Percentiles rank a stretch among this genome's conserved stretches.
Evolutionary conservation across 495 filamentous ascomycete genomes (phyloP).

Genomic region (Glutinoglossum americanum): DNA sequence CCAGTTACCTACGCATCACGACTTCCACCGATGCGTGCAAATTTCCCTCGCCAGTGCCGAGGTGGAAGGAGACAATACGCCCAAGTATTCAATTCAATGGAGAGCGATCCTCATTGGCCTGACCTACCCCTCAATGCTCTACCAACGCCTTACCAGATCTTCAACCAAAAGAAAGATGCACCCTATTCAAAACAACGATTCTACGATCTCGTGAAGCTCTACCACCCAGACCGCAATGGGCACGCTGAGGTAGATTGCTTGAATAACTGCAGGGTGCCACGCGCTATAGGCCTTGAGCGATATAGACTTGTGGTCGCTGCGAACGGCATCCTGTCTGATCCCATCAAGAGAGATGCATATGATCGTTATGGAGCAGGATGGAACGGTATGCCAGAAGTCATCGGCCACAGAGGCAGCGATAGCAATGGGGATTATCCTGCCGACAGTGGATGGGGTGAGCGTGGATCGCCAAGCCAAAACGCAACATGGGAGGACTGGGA

Average conservation of each 20-base stretch:
- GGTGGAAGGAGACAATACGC: not conserved
- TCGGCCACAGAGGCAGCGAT: not conserved
- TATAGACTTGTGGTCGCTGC: constrained; percentile 75
- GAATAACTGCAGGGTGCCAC: constrained; percentile 6
- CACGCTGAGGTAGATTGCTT: constrained; percentile 10
- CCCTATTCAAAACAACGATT: constrained; percentile 67
- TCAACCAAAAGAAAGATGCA: constrained; percentile 35
- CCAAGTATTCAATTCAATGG: constrained; percentile 2
- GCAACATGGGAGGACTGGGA: constrained; percentile 99
- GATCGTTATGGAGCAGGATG: constrained; percentile 68
- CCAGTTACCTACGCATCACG: not conserved
- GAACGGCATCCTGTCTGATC: constrained; percentile 77
- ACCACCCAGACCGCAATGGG: constrained; percentile 64
- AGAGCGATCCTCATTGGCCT: constrained; percentile 14
- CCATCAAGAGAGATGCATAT: constrained; percentile 54
- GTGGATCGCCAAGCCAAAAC: constrained; percentile 42
- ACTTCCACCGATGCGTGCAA: not conserved
- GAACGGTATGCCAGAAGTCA: constrained; percentile 27
- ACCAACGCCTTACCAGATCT: constrained; percentile 86
- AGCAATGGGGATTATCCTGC: not conserved
- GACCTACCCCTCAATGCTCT: constrained; percentile 15
- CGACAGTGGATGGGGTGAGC: not conserved
- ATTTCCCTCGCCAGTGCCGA: not conserved
- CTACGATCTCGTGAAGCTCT: constrained; percentile 82
- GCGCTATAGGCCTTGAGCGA: constrained; percentile 48